A percentile compares a stretch with the other conserved stretches of the same genome.
phyloP scores from a whole-genome alignment of 2,329 filamentous ascomycete species.

The Fusarium albosuccineum region DNA sequence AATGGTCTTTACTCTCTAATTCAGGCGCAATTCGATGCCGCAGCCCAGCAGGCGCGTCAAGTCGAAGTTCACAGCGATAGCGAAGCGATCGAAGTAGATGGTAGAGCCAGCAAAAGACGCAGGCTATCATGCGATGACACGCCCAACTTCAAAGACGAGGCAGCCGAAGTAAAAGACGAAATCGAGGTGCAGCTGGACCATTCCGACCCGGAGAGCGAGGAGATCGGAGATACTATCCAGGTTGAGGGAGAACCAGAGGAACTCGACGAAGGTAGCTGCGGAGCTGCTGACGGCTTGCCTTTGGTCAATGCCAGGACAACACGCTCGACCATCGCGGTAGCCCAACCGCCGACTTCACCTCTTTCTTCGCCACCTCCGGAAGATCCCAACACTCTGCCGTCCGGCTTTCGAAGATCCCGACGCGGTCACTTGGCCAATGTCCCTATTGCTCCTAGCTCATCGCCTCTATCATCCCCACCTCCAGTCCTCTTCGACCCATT shows the following conservation, averaged over 20 bases:
- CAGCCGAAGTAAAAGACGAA: slow-evolving; percentile 36
- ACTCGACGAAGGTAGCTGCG: slow-evolving; percentile 19
- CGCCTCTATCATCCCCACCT: slow-evolving; percentile 70
- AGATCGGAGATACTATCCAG: slow-evolving; percentile 35
- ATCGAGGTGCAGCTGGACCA: slow-evolving; percentile 41
- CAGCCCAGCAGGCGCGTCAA: slow-evolving; percentile 54
- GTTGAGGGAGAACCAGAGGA: slow-evolving; percentile 33
- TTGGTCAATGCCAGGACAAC: slow-evolving; percentile 35
- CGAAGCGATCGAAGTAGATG: slow-evolving; percentile 33
- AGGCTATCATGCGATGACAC: slow-evolving; percentile 47
- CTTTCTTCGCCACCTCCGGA: slow-evolving; percentile 55
- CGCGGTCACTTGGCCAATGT: slow-evolving; percentile 40
- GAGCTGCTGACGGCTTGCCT: slow-evolving; percentile 15
- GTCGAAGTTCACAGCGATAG: slow-evolving; percentile 42
- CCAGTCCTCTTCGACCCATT: slow-evolving; percentile 66
- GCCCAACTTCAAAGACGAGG: slow-evolving; percentile 19
- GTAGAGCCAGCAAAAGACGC: slow-evolving; percentile 51
- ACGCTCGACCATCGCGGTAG: slow-evolving; percentile 38
- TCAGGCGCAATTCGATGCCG: slow-evolving; percentile 74
- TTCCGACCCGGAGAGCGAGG: slow-evolving; percentile 29
- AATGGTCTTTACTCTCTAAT: slow-evolving; percentile 80
- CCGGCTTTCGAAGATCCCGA: slow-evolving; percentile 40
- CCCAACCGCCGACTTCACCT: slow-evolving; percentile 51
- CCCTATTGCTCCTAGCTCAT: slow-evolving; percentile 57
- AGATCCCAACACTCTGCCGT: slow-evolving; percentile 46